Base-by-base conservation (phyloP, 164 flowering plant species). In the Cinnamomum chago region DNA sequence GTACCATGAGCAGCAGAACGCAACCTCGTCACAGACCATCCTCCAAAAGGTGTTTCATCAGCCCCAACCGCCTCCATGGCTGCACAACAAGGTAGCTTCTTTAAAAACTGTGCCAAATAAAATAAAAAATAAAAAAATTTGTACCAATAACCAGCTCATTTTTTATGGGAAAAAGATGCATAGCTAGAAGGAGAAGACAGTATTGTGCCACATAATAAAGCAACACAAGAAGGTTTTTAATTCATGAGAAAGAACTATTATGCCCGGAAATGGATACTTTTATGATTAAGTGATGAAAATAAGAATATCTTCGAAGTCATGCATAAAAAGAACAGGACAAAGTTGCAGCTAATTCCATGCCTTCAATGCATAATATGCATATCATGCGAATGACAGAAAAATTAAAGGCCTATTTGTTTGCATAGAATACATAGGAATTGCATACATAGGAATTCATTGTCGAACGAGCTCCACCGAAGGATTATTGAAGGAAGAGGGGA, bases 41-140 rank as follows among this genome's bases (percentile, higher is more conserved):
- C 90, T 58, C 98, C 98, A 80, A 79, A 89, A 70, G 98, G 98
- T 30, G 94, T 88, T 84, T 95, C 98, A 73, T 88, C 92, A 11
- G 95, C 98, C 77, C 99, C 97, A 83, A 95, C 98, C 64, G 95
- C 95, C 74, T 95, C 99, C 76, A 89, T 93, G 15, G 90, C 98
- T 95, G 85, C 80, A 84, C 51, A 70, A 24, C 24, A 70, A 15
- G 50, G 47, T 69, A 66, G n/a, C 17, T 28, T 66, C 40, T 66
- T 30, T 15, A 66, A 35, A 66, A 27, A 27, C 20, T 18, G 18
- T 23, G 30, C 2, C 69, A 10, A 18, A 40, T 40, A 40, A 40
- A 40, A 40, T 7, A 40, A 40, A 5, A 35, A 35, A 35, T 5
- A 5, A 5, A 35, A 66, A 35, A 66, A 27, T 3, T 14, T 30